Conservation (phyloP, 2,329 filamentous ascomycete species). For the Colletotrichum falcatum region DNA sequence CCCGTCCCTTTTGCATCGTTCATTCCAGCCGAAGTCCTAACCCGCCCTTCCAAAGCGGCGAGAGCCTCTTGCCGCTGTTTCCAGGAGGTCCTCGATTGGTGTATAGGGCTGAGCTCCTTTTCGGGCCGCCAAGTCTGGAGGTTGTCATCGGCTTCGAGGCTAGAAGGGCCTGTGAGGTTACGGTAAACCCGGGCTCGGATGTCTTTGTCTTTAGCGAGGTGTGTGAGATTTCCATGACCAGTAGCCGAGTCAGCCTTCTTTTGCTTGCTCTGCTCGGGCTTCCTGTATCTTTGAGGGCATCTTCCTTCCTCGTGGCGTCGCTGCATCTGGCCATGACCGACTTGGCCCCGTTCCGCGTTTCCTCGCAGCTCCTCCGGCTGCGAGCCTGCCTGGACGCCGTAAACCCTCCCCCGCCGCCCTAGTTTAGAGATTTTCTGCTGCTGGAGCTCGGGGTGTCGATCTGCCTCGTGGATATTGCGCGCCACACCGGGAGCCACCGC, state of each 20-base stretch:
- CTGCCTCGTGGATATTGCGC: neutral
- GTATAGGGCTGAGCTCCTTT: neutral
- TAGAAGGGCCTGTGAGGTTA: neutral
- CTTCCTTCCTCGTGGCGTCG: slow-evolving; percentile 8
- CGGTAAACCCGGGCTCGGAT: neutral
- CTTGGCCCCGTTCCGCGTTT: slow-evolving; percentile 12
- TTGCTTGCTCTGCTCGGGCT: neutral
- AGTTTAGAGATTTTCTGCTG: neutral
- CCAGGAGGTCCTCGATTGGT: neutral
- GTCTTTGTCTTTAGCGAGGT: slow-evolving; percentile 4
- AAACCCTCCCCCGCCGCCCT: neutral
- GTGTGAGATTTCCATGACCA: neutral
- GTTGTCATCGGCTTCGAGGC: slow-evolving; percentile 9
- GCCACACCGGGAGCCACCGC: slow-evolving; percentile 10
- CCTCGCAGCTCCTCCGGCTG: neutral
- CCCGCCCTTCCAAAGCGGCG: neutral
- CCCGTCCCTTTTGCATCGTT: neutral
- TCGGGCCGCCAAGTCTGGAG: neutral
- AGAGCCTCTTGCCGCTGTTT: slow-evolving; percentile 6
- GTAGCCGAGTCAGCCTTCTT: neutral
- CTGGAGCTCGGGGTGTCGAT: neutral
- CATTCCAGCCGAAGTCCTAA: neutral
- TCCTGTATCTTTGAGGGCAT: neutral
- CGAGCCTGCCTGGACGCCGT: neutral
- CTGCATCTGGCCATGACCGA: slow-evolving; percentile 23